These are phyloP conservation scores for Dryadomyces sulphureus DNA, from an alignment of 2,329 filamentous ascomycete genomes.

Conservation along the genomic window DNA sequence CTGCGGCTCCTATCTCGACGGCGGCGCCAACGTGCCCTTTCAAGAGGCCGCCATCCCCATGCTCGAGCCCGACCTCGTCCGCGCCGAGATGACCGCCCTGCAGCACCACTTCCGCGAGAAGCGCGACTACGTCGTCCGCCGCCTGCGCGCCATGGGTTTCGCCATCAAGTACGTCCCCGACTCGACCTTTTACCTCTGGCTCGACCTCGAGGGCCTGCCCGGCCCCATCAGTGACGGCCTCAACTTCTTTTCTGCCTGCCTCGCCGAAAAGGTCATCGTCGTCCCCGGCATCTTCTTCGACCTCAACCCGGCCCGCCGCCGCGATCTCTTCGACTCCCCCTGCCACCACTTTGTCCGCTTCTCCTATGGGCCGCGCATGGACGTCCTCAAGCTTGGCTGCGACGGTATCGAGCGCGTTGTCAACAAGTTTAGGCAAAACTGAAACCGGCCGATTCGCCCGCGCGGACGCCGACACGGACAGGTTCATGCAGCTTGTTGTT, in stretches of 20 bases:
- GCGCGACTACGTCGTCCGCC: conserved; percentile 75
- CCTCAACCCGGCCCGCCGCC: conserved; percentile 73
- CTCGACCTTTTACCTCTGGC: conserved; percentile 85
- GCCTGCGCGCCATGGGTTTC: conserved; percentile 78
- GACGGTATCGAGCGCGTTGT: conserved; percentile 77
- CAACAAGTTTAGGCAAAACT: too few relatives aligned
- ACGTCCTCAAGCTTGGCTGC: conserved; percentile 60
- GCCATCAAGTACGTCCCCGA: conserved; percentile 71
- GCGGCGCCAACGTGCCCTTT: conserved; percentile 88
- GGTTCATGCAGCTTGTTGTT: too few relatives aligned
- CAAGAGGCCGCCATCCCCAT: conserved; percentile 86
- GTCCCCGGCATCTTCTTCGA: conserved; percentile 98
- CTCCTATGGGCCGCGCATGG: conserved; percentile 73
- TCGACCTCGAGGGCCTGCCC: conserved; percentile 53
- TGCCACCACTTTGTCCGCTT: conserved; percentile 86
- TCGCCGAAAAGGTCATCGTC: conserved; percentile 90
- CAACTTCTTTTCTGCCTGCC: conserved; percentile 91
- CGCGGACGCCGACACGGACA: too few relatives aligned
- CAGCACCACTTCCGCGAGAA: conserved; percentile 83
- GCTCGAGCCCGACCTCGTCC: conserved; percentile 75
- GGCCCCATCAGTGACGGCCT: conserved; percentile 79
- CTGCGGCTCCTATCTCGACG: conserved; percentile 87
- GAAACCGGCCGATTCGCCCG: too few relatives aligned
- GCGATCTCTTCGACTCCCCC: conserved; percentile 86
- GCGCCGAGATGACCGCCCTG: conserved; percentile 74